A percentile compares a stretch with the other conserved stretches of the same genome.
These are phyloP conservation scores for Carex myosuroides DNA, from an alignment of 176 grass and related monocot genomes.

Conservation along the genomic window DNA sequence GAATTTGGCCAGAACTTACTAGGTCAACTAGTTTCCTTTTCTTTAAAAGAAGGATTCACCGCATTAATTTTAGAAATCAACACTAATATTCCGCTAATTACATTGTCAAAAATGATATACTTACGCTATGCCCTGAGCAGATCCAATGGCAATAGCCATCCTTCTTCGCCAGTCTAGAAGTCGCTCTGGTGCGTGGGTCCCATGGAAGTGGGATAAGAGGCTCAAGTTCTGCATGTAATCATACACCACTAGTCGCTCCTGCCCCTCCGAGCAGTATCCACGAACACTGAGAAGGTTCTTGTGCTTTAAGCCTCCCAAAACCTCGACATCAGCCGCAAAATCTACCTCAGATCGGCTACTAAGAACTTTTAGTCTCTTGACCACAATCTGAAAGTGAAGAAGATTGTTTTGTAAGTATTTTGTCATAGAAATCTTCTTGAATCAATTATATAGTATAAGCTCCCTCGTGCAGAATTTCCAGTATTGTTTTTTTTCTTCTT, in stretches of 20 bases:
- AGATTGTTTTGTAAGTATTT: neutral
- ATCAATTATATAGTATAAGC: neutral
- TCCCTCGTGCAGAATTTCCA: neutral
- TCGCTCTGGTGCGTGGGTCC: slow-evolving; percentile 46
- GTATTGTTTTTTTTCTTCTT: neutral
- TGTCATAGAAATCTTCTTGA: neutral
- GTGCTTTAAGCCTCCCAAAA: slow-evolving; percentile 59
- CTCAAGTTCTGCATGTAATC: slow-evolving; percentile 73
- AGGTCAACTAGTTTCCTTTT: neutral
- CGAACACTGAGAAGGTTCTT: slow-evolving; percentile 67
- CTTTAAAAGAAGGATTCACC: neutral
- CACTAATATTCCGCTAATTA: neutral
- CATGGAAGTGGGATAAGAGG: slow-evolving; percentile 64
- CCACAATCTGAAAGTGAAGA: slow-evolving; percentile 52
- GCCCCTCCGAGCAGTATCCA: slow-evolving; percentile 78
- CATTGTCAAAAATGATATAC: slow-evolving; percentile 32
- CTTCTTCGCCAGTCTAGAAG: slow-evolving; percentile 81
- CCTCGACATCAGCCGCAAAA: slow-evolving; percentile 63
- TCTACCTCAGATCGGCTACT: slow-evolving; percentile 51
- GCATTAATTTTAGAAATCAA: neutral
- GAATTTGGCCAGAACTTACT: neutral
- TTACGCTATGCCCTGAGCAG: slow-evolving; percentile 52
- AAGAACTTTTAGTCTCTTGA: slow-evolving; percentile 57
- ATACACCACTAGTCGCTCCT: slow-evolving; percentile 62
- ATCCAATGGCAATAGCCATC: slow-evolving; percentile 49